Percentiles rank a stretch among this genome's conserved stretches.
These are phyloP conservation scores for Berberis thunbergii DNA, from an alignment of 164 flowering plant genomes.

Conservation along the genomic window DNA sequence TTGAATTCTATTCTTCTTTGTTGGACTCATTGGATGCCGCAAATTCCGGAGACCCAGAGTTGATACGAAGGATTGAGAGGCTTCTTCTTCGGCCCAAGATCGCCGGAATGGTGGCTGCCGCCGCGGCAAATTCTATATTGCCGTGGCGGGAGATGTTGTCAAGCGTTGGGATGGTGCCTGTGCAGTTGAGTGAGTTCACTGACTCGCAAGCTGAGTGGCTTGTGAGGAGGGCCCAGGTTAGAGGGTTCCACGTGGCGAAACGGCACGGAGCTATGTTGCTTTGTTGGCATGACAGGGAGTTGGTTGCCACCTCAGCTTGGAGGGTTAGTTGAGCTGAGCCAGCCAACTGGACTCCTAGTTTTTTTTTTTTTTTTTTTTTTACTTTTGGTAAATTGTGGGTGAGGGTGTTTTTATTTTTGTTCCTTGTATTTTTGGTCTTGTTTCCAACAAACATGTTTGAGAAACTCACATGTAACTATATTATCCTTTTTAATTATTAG, in stretches of 20 bases:
- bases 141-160: conserved; percentile 54
- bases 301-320: conserved; percentile 93
- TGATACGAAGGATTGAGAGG: conserved; percentile 53
- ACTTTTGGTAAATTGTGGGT: neutral
- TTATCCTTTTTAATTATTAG: no score
- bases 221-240: conserved; percentile 46
- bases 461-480: no score
- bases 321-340: conserved; percentile 23
- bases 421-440: neutral
- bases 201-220: conserved; percentile 76
- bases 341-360: neutral
- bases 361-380: neutral
- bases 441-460: no score
- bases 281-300: conserved; percentile 73
- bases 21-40: conserved; percentile 78
- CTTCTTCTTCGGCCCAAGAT: conserved; percentile 57
- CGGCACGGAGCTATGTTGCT: conserved; percentile 70
- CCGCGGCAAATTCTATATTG: conserved; percentile 20
- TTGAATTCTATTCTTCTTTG: conserved; percentile 59
- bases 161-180: conserved; percentile 59
- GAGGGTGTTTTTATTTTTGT: neutral
- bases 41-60: conserved; percentile 24
- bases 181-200: conserved; percentile 62
- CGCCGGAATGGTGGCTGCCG: conserved; percentile 31
- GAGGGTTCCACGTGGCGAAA: conserved; percentile 80